Base-by-base conservation (phyloP, 805 yeast genomes). In the Cyberlindnera amylophila region DNA sequence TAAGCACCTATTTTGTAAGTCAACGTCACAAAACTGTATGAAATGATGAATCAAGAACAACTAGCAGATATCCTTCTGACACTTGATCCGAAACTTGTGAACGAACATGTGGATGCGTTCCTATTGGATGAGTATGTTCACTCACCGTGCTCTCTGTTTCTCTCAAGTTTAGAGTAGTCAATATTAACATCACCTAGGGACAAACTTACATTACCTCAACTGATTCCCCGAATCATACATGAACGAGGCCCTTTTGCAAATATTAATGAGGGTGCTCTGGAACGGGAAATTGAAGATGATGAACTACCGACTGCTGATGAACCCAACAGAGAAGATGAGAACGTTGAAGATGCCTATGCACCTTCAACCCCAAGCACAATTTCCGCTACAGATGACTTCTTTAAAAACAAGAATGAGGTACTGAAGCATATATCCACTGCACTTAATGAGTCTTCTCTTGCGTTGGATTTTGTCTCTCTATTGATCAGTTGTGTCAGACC, bases 381-480 rank as follows among this genome's bases (percentile, higher is more conserved):
- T 62, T 60, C 12, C 63, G 65, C 13, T 77, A 62, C 60, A 23
- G 66, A 63, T 14, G 65, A 66, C 9, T 80, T 81, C 52, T 62
- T 66, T 36, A 67, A 66, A 34, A 70, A 75, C 14, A 79, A 79
- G 55, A 57, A 65, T n/a, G 77, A 79, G 44, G 70, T 82, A 32
- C 52, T 81, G 13, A 69, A 66, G 14, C 67, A 70, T 33, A 69
- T 85, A 24, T 73, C 77, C 41, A 62, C 78, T 0, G 96, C 98
- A 2, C 68, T 86, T 52, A 93, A 91, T 59, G 97, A 93, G 58
- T 81, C 95, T 0, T 89, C 96, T 0, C 63, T 93, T 30, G 82
- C 96, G 1, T 67, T 90, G 44, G 99, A 91, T 58, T 86, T 90
- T 49, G 82, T 91, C 1, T 87, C 96, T 1, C 69, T 91, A 46